Conservation (phyloP, 768 basidiomycete genomes). For the Nidularia pulvinata region DNA sequence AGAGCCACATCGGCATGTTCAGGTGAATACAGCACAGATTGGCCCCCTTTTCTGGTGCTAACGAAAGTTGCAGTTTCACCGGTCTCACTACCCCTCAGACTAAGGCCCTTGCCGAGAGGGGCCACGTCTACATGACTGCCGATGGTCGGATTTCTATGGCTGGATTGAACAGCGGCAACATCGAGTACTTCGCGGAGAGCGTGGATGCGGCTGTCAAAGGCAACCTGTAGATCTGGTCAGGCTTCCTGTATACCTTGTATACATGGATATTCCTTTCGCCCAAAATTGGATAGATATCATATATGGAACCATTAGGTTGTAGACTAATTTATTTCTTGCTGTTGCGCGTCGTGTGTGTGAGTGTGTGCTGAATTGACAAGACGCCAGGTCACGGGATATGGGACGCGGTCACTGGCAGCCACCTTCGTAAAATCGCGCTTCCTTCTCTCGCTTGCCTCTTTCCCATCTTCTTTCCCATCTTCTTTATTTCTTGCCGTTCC, state of each 20-base stretch:
- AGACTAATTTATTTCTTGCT: neutral
- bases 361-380: too few relatives aligned
- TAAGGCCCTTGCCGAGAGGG: constrained; percentile 81
- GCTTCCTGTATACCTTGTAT: constrained; percentile 5
- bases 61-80: constrained; percentile 63
- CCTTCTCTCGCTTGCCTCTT: too few relatives aligned
- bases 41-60: neutral
- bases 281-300: too few relatives aligned
- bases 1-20: constrained; percentile 97
- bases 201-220: constrained; percentile 85
- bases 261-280: neutral
- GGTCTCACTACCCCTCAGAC: constrained; percentile 81
- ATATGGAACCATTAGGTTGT: neutral
- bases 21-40: constrained; percentile 69
- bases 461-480: too few relatives aligned
- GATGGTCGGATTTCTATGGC: constrained; percentile 96
- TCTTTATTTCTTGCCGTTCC: too few relatives aligned
- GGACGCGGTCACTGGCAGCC: too few relatives aligned
- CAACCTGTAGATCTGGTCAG: constrained; percentile 47
- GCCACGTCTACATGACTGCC: constrained; percentile 92
- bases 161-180: constrained; percentile 80
- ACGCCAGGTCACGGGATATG: too few relatives aligned
- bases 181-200: constrained; percentile 88
- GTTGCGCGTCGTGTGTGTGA: too few relatives aligned
- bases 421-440: too few relatives aligned